Percentiles rank a stretch among this genome's conserved stretches.
Evolutionary conservation across 345 rosid genomes (phyloP).

Genomic region (rapeseed (Brassica napus)): Da-Ae NC_063444.1:44457501-44458000

Average conservation of each 20-base stretch:
- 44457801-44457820: constrained; percentile 68
- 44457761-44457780: constrained; percentile 93
- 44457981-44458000: constrained; percentile 63
- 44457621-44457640: no score
- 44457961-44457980: constrained; percentile 65
- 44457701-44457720: no score
- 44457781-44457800: constrained; percentile 79
- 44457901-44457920: not conserved
- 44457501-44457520: constrained; percentile 90
- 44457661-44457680: not conserved
- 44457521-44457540: constrained; percentile 78
- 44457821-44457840: constrained; percentile 70
- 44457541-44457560: constrained; percentile 95
- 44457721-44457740: not conserved
- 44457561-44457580: constrained; percentile 49
- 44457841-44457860: constrained; percentile 65
- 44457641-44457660: not conserved
- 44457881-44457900: constrained; percentile 36
- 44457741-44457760: not conserved
- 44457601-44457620: no score
- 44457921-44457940: not conserved
- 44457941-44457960: not conserved
- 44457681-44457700: no score
- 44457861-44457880: constrained; percentile 52
- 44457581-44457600: constrained; percentile 15